A percentile compares a stretch with the other conserved stretches of the same genome.
These are phyloP conservation scores for Blastobotrys illinoisensis DNA, from an alignment of 1,139 yeast species.

Conservation along the genomic window DNA sequence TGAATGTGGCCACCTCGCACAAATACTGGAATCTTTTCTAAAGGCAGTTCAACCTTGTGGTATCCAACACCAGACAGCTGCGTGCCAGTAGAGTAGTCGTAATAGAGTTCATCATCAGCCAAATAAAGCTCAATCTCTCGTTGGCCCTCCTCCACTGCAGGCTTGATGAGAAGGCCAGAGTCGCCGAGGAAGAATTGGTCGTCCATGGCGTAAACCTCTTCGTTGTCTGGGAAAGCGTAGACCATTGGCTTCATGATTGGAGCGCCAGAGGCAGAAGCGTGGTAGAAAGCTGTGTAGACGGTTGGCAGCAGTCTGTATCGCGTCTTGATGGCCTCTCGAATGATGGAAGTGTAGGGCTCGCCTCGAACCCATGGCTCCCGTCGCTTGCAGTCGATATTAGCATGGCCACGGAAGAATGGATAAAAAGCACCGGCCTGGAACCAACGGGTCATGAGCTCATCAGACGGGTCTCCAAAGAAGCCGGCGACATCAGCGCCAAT, in stretches of 20 bases:
- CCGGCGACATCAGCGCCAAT: constrained; percentile 96
- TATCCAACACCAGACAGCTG: constrained; percentile 35
- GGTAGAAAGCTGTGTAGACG: constrained; percentile 68
- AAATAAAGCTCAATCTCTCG: constrained; percentile 43
- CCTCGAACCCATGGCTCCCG: constrained; percentile 87
- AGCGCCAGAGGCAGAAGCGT: constrained; percentile 51
- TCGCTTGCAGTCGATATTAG: constrained; percentile 84
- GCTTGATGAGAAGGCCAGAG: constrained; percentile 69
- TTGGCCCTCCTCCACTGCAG: constrained; percentile 57
- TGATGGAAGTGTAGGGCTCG: constrained; percentile 59
- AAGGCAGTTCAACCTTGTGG: constrained; percentile 40
- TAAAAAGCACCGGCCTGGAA: constrained; percentile 91
- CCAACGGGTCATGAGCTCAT: constrained; percentile 80
- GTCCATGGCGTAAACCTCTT: constrained; percentile 52
- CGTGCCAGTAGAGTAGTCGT: constrained; percentile 52
- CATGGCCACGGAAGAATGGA: constrained; percentile 92
- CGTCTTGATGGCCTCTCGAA: constrained; percentile 61
- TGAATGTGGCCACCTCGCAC: constrained; percentile 71
- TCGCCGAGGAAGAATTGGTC: constrained; percentile 75
- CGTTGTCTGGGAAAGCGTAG: constrained; percentile 52
- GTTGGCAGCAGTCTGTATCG: constrained; percentile 72
- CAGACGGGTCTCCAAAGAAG: constrained; percentile 78
- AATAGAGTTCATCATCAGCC: constrained; percentile 52
- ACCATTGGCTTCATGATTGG: constrained; percentile 75
- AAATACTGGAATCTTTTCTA: constrained; percentile 62